Evolutionary conservation across 78 protist genomes (phyloP), one percentile per base, ranked within the genome.

Genomic region (Protostelium mycophagum): DNA sequence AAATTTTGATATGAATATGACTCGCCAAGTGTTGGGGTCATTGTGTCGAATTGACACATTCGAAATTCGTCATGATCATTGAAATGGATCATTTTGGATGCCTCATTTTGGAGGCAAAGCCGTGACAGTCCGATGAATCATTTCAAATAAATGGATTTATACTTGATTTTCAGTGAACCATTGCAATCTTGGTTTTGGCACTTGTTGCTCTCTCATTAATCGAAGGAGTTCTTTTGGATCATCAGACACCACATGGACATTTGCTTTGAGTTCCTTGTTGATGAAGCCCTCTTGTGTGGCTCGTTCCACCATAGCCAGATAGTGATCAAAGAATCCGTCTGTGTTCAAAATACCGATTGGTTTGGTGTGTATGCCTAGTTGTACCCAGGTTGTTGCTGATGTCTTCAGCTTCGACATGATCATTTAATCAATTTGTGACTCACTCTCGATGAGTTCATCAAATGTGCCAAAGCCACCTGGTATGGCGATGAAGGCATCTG

Each of bases 381-480:
- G 95, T 86, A 87, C 63, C 95, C 95, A 93, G 34, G 95, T 93
- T 10, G 73, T 51, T 51, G 73, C 73, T 51, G 73, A 5, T n/a
- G n/a, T n/a, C n/a, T n/a, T n/a, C n/a, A n/a, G n/a, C n/a, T n/a
- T n/a, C n/a, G n/a, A n/a, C n/a, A n/a, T n/a, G n/a, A n/a, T n/a
- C n/a, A n/a, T n/a, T n/a, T n/a, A n/a, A n/a, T n/a, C n/a, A n/a
- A n/a, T n/a, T n/a, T n/a, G n/a, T 5, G 73, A 16, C 73, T 51
- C 73, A 51, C 73, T 36, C 37, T 85, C 86, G 5, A 36, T 25
- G n/a, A 87, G 87, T 88, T 34, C 90, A 86, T 91, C 95, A 38
- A 93, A 90, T 10, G 95, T 93, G 51, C 95, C 95, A 10, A 93
- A 38, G 63, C 95, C 95, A 83, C 95, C 95, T 36, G 95, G 95